These are phyloP conservation scores for Musa troglodytarum DNA, from an alignment of 176 grass and related monocot genomes.

Conservation along the genomic window DNA sequence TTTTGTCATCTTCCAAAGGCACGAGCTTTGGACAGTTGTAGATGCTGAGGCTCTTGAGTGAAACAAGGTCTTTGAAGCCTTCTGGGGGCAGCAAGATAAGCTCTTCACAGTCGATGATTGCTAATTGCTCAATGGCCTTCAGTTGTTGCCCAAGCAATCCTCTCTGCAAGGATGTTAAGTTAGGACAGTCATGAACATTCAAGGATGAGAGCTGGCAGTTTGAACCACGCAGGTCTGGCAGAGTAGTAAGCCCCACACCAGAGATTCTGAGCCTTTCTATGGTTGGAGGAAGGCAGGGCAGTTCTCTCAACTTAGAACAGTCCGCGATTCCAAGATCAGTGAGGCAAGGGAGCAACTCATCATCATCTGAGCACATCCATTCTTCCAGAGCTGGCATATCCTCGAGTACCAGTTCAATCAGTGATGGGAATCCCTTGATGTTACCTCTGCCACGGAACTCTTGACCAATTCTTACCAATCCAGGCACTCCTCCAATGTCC, in stretches of 20 bases:
- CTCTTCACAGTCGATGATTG: constrained; percentile 34
- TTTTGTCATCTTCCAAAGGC: constrained; percentile 23
- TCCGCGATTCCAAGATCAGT: constrained; percentile 37
- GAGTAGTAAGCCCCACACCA: constrained; percentile 35
- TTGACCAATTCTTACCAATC: constrained; percentile 35
- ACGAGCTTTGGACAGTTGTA: constrained; percentile 39
- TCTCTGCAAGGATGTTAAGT: constrained; percentile 41
- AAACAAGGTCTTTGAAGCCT: constrained; percentile 35
- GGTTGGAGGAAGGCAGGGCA: constrained; percentile 39
- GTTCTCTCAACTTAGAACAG: constrained; percentile 36
- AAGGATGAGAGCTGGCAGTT: constrained; percentile 21
- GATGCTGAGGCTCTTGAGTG: constrained; percentile 54
- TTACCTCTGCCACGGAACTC: constrained; percentile 40
- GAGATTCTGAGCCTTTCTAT: constrained; percentile 51
- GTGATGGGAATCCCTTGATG: constrained; percentile 38
- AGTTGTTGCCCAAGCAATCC: constrained; percentile 43
- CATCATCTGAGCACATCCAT: neutral
- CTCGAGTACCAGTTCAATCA: constrained; percentile 42
- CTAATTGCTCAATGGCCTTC: constrained; percentile 34
- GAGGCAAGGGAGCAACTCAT: constrained; percentile 41
- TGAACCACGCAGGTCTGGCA: constrained; percentile 37
- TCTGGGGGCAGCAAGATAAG: constrained; percentile 34
- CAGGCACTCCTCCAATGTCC: constrained; percentile 33
- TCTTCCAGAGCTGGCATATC: constrained; percentile 42
- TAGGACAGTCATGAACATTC: constrained; percentile 46